phyloP scores from a whole-genome alignment of 1,139 yeast species.

The Blastobotrys malaysiensis region DNA sequence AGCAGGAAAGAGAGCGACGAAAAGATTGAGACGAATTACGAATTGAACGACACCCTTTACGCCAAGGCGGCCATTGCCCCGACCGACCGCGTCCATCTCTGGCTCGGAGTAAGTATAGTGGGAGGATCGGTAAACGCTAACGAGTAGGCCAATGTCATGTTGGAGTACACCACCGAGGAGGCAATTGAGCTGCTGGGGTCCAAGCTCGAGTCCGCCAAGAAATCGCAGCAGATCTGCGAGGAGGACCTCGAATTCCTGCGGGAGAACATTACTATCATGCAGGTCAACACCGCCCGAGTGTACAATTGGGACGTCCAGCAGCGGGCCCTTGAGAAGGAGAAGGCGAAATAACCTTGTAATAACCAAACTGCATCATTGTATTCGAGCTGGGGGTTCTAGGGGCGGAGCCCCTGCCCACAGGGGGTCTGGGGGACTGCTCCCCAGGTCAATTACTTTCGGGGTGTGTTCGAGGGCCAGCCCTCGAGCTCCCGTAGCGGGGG shows the following conservation, averaged over 20 bases:
- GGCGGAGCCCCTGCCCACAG: too few relatives aligned
- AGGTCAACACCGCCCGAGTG: constrained; percentile 91
- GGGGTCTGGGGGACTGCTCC: too few relatives aligned
- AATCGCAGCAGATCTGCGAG: constrained; percentile 54
- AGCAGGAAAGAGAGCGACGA: constrained; percentile 42
- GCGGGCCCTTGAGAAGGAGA: constrained; percentile 44
- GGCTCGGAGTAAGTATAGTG: constrained; percentile 63
- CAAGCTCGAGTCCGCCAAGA: constrained; percentile 59
- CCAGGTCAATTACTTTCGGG: too few relatives aligned
- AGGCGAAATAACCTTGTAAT: background rate
- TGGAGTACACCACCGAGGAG: constrained; percentile 87
- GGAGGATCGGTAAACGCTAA: background rate
- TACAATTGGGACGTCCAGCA: constrained; percentile 95
- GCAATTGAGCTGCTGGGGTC: constrained; percentile 65
- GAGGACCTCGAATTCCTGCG: constrained; percentile 87
- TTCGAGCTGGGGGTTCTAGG: too few relatives aligned
- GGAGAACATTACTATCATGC: constrained; percentile 95
- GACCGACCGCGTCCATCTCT: constrained; percentile 65
- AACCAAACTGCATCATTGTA: background rate
- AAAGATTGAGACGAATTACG: constrained; percentile 66
- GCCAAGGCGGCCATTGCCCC: constrained; percentile 69
- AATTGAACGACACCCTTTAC: constrained; percentile 85
- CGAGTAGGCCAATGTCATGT: constrained; percentile 77
- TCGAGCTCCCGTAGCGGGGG: too few relatives aligned
- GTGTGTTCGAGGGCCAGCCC: too few relatives aligned